Conservation (phyloP, 176 grass and related monocot species). For the Chloris gayana region DNA sequence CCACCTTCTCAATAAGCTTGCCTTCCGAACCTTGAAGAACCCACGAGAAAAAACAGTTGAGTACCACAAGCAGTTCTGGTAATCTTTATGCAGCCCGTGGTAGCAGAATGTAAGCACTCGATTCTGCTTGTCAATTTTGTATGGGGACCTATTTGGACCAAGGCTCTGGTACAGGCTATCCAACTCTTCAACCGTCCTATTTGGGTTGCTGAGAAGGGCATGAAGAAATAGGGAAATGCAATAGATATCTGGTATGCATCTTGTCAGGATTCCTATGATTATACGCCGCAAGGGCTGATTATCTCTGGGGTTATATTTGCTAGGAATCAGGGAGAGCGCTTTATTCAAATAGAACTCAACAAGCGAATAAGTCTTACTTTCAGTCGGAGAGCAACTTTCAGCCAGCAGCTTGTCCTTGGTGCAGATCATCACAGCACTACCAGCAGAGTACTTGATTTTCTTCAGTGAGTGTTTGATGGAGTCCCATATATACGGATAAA, state of each 20-base stretch:
- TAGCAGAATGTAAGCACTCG: background rate
- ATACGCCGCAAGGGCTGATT: background rate
- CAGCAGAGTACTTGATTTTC: background rate
- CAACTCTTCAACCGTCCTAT: background rate
- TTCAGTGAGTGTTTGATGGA: background rate
- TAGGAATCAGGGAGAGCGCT: background rate
- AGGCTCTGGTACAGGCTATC: background rate
- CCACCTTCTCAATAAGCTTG: slow-evolving; percentile 26
- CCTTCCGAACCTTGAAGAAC: background rate
- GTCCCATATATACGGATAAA: background rate
- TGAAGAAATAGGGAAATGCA: background rate
- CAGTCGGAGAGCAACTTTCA: background rate
- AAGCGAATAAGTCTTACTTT: background rate
- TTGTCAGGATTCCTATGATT: background rate
- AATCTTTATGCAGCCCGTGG: background rate
- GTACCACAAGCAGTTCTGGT: slow-evolving; percentile 29
- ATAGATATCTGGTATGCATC: background rate
- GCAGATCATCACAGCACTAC: background rate
- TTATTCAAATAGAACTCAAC: background rate
- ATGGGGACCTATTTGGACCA: background rate
- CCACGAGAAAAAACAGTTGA: background rate
- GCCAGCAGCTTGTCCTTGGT: background rate
- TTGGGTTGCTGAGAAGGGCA: background rate
- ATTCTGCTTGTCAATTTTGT: background rate
- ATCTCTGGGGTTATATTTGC: background rate